Evolutionary conservation across 2,329 filamentous ascomycete genomes (phyloP), one percentile per base, ranked within the genome.

Genomic region (Stromatinia cepivora): DNA sequence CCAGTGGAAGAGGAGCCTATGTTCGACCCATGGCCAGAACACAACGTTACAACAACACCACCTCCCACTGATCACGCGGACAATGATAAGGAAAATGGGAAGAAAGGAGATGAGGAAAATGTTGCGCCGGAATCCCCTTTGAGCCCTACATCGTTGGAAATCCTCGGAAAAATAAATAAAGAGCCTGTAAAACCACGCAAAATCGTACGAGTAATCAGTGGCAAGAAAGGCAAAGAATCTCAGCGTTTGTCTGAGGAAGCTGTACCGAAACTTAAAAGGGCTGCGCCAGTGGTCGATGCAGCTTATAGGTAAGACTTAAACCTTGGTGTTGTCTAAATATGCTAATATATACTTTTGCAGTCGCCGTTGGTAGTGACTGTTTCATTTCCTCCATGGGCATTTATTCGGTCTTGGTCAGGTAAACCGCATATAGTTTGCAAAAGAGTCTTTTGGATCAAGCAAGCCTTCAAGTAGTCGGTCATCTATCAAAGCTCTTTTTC

Each of bases 201-300:
- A 58, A 68, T 62, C 28, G 59, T 70, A 34, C 65, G 69, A 46
- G 45, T 62, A 42, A 71, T 67, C 59, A 72, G 66, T 57, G 70
- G 69, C 52, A 74, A 71, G 64, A 72, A 73, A 20, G 25, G 61
- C 20, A 63, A 59, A 25, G 76, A 76, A 48, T 73, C 74, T 61
- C 70, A 76, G 75, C 61, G 66, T 45, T 77, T 79, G 73, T 72
- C 76, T 34, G 79, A 79, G 58, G 78, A 80, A 64, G 71, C 73
- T 20, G 73, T 77, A 69, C 69, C 74, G n/a, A 67, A 62, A 50
- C 57, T 61, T 22, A 80, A 79, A 73, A 77, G 78, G 64, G 78
- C 77, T 36, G 78, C 79, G 69, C 80, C 80, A n/a, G 75, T 78
- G 28, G 79, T 81, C 53, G 80, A 77, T 15, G 79, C 76, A 69